Evolutionary conservation across 352 stramenopile species (phyloP), one percentile per base, ranked within the genome.

Genomic region (Thalassiosira pacifica): DNA sequence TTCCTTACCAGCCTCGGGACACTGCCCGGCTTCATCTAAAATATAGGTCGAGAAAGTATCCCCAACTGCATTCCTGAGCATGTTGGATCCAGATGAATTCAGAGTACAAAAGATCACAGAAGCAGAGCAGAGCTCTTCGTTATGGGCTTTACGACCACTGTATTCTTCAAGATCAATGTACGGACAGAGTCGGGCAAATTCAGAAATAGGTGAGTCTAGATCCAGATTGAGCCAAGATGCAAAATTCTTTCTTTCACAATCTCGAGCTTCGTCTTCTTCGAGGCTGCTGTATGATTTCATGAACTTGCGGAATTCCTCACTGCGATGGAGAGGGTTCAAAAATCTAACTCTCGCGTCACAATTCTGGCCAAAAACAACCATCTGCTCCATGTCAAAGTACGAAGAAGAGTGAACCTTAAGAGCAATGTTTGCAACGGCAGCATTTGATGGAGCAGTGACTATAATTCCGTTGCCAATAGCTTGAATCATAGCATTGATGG

Each of bases 11-110:
- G 82, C 69, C 61, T 88, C 82, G 27, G 82, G 45, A 45, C 75
- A 85, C 61, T 88, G 82, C n/a, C 82, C 66, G 24, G 65, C 82
- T 85, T 88, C 82, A 73, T 88, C 82, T 40, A 88, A 75, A 67
- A 88, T 82, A 16, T 81, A 75, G n/a, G 82, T 88, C 22, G 66
- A 64, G 52, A 73, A 70, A 18, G 63, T 34, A 26, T 24, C 19
- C 11, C 48, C 19, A 69, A 76, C 63, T 70, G 60, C 60, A 68
- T 70, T 84, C 60, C 64, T 68, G 18, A 88, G 40, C 32, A 77
- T 85, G 34, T 75, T 73, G 26, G 82, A 84, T 26, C 82, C 82
- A 27, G 65, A 59, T 37, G 40, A 64, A 52, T 88, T 88, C 9
- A 88, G 48, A 53, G 82, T 88, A 42, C 75, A 85, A 75, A 88